Evolutionary conservation across 345 rosid species (phyloP).

Genomic region (Psidium guajava): DNA sequence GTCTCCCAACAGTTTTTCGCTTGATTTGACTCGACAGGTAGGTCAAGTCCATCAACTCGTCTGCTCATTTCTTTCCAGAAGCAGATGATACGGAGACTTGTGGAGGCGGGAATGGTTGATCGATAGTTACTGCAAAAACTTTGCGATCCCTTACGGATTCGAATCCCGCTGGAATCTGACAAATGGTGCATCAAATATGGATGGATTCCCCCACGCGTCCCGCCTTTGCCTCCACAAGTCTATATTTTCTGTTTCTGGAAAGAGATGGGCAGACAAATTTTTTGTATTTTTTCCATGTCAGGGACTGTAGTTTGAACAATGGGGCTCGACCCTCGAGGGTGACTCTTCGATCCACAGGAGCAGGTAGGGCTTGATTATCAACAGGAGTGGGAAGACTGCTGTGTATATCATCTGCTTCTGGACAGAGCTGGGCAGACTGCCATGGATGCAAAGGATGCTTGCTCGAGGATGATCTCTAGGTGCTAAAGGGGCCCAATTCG

Average conservation of each 20-base stretch:
- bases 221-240: not conserved
- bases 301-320: too few species aligned
- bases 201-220: not conserved
- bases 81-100: too few species aligned
- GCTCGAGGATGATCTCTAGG: not conserved
- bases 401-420: too few species aligned
- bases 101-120: too few species aligned
- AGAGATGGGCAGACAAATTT: not conserved
- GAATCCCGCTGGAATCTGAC: not conserved
- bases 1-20: not conserved
- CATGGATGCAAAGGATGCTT: not conserved
- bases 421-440: too few species aligned
- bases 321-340: too few species aligned
- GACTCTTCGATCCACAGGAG: not conserved
- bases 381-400: too few species aligned
- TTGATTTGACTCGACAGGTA: not conserved
- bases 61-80: too few species aligned
- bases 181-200: not conserved
- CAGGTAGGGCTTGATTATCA: not conserved
- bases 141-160: not conserved
- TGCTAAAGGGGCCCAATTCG: not conserved
- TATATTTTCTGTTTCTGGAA: not conserved
- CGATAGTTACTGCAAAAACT: not conserved
- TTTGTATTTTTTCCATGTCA: not conserved
- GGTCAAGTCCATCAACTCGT: not conserved